These are phyloP conservation scores for Castanea sativa DNA, from an alignment of 306 rosid genomes.

Conservation along the genomic window DNA sequence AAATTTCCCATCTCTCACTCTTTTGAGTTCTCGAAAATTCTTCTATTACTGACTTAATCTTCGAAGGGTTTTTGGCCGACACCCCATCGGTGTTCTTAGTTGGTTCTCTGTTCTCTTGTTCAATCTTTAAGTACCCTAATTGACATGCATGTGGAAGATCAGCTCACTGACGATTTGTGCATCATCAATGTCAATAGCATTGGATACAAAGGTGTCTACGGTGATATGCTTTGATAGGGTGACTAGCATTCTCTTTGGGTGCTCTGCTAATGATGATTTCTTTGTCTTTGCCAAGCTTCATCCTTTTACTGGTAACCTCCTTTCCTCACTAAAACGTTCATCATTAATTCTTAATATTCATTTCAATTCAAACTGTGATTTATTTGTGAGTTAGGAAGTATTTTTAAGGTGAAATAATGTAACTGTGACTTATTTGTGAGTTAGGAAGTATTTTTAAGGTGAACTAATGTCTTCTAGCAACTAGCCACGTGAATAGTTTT, in stretches of 20 bases:
- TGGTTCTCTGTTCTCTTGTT: too few species aligned
- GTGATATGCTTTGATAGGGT: constrained; percentile 68
- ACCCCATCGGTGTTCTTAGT: too few species aligned
- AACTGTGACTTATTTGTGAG: too few species aligned
- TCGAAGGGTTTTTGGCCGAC: too few species aligned
- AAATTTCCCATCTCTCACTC: too few species aligned
- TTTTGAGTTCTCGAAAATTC: too few species aligned
- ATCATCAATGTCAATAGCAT: constrained; percentile 53
- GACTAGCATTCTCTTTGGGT: constrained; percentile 64
- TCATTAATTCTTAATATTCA: background rate
- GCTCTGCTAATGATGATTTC: constrained; percentile 65
- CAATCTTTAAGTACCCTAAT: too few species aligned
- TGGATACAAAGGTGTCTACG: constrained; percentile 50
- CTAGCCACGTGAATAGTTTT: background rate
- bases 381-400: background rate
- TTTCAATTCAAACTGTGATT: background rate
- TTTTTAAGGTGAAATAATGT: background rate
- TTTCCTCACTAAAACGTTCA: background rate
- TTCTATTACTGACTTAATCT: too few species aligned
- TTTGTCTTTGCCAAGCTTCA: constrained; percentile 67
- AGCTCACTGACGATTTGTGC: too few species aligned
- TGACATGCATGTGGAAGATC: too few species aligned
- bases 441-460: too few species aligned
- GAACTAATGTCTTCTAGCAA: background rate
- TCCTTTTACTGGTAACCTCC: constrained; percentile 51